These are phyloP conservation scores for Setaria viridis DNA, from an alignment of 202 grass and related monocot genomes.

Conservation along the genomic window DNA sequence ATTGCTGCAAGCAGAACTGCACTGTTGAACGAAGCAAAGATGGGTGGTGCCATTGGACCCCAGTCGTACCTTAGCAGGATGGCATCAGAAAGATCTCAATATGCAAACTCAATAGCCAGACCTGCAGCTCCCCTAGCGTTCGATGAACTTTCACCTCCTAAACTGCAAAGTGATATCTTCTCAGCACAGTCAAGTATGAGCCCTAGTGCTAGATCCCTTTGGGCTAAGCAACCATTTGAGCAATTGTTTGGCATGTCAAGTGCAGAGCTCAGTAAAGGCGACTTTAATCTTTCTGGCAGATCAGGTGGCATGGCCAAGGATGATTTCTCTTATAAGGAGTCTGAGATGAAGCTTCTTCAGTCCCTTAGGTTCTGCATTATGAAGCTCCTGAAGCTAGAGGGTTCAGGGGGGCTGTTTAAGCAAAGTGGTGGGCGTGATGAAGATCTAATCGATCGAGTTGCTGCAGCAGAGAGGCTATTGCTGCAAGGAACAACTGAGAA, in stretches of 20 bases:
- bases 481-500: conserved; percentile 51
- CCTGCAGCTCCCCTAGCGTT: conserved; percentile 62
- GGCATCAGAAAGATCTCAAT: conserved; percentile 70
- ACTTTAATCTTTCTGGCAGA: conserved; percentile 48
- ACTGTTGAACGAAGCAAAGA: conserved; percentile 73
- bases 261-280: conserved; percentile 56
- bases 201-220: conserved; percentile 74
- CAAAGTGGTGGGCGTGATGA: conserved; percentile 86
- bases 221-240: conserved; percentile 92
- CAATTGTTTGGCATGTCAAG: conserved; percentile 76
- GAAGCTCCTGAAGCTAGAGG: conserved; percentile 82
- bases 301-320: conserved; percentile 56
- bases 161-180: conserved; percentile 67
- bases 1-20: conserved; percentile 84
- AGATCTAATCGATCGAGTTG: conserved; percentile 76
- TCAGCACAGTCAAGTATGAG: conserved; percentile 59
- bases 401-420: conserved; percentile 84
- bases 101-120: conserved; percentile 59
- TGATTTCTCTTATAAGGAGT: conserved; percentile 66
- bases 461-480: conserved; percentile 61
- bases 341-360: conserved; percentile 78
- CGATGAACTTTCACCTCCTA: conserved; percentile 72
- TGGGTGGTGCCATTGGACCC: conserved; percentile 67
- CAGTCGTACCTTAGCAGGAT: conserved; percentile 70
- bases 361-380: conserved; percentile 76